Base-by-base conservation (phyloP, 345 rosid genomes). In the Linum trigynum region DNA sequence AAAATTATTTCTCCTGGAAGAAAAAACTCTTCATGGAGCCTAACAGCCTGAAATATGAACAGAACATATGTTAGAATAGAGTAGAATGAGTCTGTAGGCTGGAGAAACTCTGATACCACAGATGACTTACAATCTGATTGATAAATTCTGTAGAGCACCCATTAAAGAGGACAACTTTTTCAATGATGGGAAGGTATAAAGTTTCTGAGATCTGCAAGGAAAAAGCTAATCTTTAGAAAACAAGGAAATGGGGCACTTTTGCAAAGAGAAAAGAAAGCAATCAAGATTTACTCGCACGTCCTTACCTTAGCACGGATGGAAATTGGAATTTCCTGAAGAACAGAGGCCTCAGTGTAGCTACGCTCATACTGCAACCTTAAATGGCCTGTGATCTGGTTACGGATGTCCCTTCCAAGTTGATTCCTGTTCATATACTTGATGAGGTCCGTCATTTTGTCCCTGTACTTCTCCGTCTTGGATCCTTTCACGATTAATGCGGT, bases 401-500 rank as follows among this genome's bases (percentile, higher is more conserved):
- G 82, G 32, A 94, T 77, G 7, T 86, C 84, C 71, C 75, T 85
- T 17, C 80, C 83, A 59, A 94, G 90, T 66, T 72, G 82, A 69
- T 90, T 94, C 59, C 97, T 86, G 72, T 90, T 90, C 95, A 94
- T 85, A 64, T 80, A 94, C 77, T 82, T 88, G n/a, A 75, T 79
- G 38, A 86, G 83, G 68, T 94, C 99, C 63, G 86, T 61, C 99
- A 90, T 90, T 77, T 88, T 94, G 67, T 94, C 99, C 77, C 99
- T 87, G 55, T 85, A 94, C 70, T 72, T 88, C 79, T 86, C 97
- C 1, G 99, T 94, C 75, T 94, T 94, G 45, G 99, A 94, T 65
- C 99, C 99, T 84, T 94, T 94, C 36, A 94, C 99, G 23, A 87
- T 90, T 78, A 94, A 77, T 7, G 99, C 99, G 39, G 99, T 94